Evolutionary conservation across 805 yeast species (phyloP).

Genomic region (Yamadazyma akitaensis): DNA sequence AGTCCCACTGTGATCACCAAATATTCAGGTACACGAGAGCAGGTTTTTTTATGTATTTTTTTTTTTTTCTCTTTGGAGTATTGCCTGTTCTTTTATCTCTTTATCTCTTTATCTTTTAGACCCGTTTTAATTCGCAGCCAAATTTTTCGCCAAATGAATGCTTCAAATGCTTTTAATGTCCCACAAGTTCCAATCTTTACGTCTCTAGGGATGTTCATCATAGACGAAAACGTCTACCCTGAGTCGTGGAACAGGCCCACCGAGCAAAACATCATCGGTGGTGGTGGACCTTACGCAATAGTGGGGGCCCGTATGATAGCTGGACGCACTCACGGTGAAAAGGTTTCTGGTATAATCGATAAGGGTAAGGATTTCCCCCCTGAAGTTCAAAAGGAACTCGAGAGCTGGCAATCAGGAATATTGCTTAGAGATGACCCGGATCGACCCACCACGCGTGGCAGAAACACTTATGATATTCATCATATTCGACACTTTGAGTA

Average conservation of each 20-base stretch:
- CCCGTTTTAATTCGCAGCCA: background rate
- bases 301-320: conserved; percentile 66
- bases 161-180: no score
- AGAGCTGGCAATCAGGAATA: conserved; percentile 61
- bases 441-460: conserved; percentile 75
- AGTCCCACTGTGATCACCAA: no score
- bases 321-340: conserved; percentile 28
- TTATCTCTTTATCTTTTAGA: background rate
- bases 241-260: conserved; percentile 27
- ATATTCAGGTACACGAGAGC: no score
- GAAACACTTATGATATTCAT: conserved; percentile 65
- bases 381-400: conserved; percentile 40
- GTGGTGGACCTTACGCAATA: conserved; percentile 83
- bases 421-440: conserved; percentile 48
- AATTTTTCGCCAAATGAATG: background rate
- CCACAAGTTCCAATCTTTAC: conserved; percentile 8
- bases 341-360: conserved; percentile 71
- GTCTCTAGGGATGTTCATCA: conserved; percentile 72
- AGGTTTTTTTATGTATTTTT: no score
- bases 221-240: conserved; percentile 76
- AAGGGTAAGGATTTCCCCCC: conserved; percentile 75
- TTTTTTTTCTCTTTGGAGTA: no score
- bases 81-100: background rate
- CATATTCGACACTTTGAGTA: conserved; percentile 60
- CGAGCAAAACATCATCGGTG: conserved; percentile 66